Conservation (phyloP, 768 basidiomycete species). For the Mycena pura region DNA sequence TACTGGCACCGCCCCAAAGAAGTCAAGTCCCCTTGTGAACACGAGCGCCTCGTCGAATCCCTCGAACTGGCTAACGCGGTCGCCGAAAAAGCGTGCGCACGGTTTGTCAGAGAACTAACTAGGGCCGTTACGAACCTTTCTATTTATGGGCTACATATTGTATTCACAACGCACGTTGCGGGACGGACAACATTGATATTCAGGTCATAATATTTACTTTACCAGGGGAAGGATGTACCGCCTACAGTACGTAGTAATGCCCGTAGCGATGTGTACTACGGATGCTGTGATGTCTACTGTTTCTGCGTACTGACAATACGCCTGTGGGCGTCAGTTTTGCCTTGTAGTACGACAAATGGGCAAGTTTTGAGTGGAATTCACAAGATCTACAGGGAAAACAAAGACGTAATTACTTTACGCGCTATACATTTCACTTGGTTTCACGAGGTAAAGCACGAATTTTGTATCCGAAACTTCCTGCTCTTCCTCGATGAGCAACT, state of each 20-base stretch:
- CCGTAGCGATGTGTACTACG: background rate
- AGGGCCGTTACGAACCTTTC: conserved; percentile 3
- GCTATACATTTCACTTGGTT: too few relatives aligned
- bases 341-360: too few relatives aligned
- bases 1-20: conserved; percentile 19
- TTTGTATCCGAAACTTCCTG: conserved; percentile 84
- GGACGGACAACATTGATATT: conserved; percentile 5
- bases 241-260: too few relatives aligned
- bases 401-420: too few relatives aligned
- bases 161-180: background rate
- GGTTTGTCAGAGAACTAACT: too few relatives aligned
- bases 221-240: conserved; percentile 3
- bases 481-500: conserved; percentile 81
- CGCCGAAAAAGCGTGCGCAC: conserved; percentile 16
- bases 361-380: too few relatives aligned
- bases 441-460: conserved; percentile 74
- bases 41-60: conserved; percentile 4
- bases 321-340: too few relatives aligned
- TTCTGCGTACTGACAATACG: too few relatives aligned
- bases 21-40: conserved; percentile 20
- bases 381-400: too few relatives aligned
- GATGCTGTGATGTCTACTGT: too few relatives aligned
- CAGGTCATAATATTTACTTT: conserved; percentile 3
- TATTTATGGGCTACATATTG: background rate
- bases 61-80: conserved; percentile 21